A percentile compares a stretch with the other conserved stretches of the same genome.
phyloP scores from a whole-genome alignment of 768 basidiomycete species.

The Galerina sulciceps region DNA sequence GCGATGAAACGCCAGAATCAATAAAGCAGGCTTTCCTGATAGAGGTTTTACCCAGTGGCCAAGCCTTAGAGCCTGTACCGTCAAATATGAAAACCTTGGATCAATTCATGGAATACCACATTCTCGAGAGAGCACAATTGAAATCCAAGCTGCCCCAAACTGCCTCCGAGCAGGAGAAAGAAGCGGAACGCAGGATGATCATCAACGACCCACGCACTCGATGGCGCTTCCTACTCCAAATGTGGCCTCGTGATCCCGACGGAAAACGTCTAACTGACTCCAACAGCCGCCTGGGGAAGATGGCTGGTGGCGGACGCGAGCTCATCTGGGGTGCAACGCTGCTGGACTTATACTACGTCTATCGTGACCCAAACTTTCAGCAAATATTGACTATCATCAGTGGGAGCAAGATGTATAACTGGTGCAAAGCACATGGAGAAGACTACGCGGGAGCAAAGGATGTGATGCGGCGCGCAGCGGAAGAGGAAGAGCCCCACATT shows the following conservation, averaged over 20 bases:
- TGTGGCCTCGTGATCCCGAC: neutral
- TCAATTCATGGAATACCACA: no score
- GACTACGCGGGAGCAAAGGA: neutral
- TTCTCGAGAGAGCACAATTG: no score
- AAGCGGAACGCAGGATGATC: neutral
- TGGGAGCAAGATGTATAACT: conserved; percentile 6
- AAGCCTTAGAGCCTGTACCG: no score
- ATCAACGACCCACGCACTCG: neutral
- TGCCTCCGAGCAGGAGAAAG: no score
- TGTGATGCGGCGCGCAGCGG: neutral
- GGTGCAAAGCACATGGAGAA: neutral
- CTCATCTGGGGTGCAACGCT: conserved; percentile 7
- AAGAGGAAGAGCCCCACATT: neutral
- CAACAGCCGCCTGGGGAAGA: neutral
- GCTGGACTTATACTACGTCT: conserved; percentile 2
- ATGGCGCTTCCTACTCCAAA: neutral
- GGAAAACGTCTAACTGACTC: no score
- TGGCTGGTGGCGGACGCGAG: neutral
- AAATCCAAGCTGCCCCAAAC: no score
- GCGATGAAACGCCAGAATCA: no score
- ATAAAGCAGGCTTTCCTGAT: no score
- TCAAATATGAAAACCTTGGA: no score
- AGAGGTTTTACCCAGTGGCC: no score
- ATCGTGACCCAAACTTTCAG: neutral
- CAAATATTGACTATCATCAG: neutral